Evolutionary conservation across 208 protist genomes (phyloP).

Genomic region (Tritrichomonas foetus): DNA sequence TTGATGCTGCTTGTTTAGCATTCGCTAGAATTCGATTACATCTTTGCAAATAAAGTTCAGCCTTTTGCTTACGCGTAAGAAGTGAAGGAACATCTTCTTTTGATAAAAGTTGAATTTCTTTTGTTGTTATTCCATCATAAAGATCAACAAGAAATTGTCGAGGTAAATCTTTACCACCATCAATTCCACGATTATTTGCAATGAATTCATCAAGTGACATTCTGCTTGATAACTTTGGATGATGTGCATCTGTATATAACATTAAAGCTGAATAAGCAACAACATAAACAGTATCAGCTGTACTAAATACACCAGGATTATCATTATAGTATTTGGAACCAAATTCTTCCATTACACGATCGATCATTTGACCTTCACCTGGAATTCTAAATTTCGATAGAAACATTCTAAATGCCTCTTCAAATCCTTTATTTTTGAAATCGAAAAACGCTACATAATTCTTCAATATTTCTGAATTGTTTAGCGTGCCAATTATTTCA

Average conservation of each 20-base stretch:
- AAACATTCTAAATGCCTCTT: conserved; percentile 43
- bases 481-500: neutral
- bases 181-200: conserved; percentile 51
- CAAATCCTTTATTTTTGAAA: neutral
- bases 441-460: neutral
- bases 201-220: conserved; percentile 57
- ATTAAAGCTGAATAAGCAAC: conserved; percentile 61
- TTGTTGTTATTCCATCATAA: neutral
- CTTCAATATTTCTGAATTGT: neutral
- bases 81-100: neutral
- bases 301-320: conserved; percentile 45
- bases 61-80: neutral
- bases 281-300: conserved; percentile 54
- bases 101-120: neutral
- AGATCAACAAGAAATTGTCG: neutral
- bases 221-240: conserved; percentile 49
- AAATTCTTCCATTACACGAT: conserved; percentile 59
- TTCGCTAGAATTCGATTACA: neutral
- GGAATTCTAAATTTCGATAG: conserved; percentile 52
- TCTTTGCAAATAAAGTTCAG: neutral
- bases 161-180: conserved; percentile 48
- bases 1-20: neutral
- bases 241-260: conserved; percentile 60
- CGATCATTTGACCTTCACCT: conserved; percentile 65
- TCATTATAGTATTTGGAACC: conserved; percentile 47